Percentiles rank a stretch among this genome's conserved stretches.
Conservation (phyloP, 345 rosid species). For the Turnera subulata region DNA sequence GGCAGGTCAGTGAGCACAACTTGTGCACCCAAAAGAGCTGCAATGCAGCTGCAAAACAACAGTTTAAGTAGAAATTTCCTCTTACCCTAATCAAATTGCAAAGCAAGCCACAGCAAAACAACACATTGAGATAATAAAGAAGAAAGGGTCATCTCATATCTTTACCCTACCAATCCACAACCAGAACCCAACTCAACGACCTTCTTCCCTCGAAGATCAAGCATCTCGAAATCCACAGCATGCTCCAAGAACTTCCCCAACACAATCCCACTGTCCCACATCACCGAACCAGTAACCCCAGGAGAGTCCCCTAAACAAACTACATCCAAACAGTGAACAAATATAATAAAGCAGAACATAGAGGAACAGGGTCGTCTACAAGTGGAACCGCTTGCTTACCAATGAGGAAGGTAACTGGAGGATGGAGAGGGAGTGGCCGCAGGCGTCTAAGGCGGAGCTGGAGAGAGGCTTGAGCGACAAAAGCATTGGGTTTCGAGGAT, state of each 20-base stretch:
- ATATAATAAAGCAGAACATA: too few species aligned
- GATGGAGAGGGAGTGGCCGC: conserved; percentile 75
- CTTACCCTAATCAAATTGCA: not conserved
- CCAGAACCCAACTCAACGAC: conserved; percentile 85
- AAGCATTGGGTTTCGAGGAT: conserved; percentile 59
- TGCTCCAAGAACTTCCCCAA: conserved; percentile 88
- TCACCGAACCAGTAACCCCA: conserved; percentile 88
- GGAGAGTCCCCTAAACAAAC: conserved; percentile 47
- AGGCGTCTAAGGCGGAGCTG: conserved; percentile 75
- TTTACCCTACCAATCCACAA: conserved; percentile 93
- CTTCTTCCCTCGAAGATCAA: conserved; percentile 68
- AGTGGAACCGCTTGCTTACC: conserved; percentile 27
- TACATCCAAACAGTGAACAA: not conserved
- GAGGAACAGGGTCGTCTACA: not conserved
- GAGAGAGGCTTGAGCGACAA: conserved; percentile 77
- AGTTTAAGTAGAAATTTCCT: not conserved
- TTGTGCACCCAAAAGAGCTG: conserved; percentile 82
- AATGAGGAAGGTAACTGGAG: conserved; percentile 90
- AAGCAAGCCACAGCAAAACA: not conserved
- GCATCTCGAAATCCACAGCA: conserved; percentile 68
- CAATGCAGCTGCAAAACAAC: conserved; percentile 56
- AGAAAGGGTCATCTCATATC: not conserved
- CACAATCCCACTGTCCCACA: conserved; percentile 94
- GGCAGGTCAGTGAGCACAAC: conserved; percentile 83
- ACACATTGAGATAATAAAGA: not conserved